These are phyloP conservation scores for Ogataea chonburiensis DNA, from an alignment of 805 yeast species.

Conservation along the genomic window DNA sequence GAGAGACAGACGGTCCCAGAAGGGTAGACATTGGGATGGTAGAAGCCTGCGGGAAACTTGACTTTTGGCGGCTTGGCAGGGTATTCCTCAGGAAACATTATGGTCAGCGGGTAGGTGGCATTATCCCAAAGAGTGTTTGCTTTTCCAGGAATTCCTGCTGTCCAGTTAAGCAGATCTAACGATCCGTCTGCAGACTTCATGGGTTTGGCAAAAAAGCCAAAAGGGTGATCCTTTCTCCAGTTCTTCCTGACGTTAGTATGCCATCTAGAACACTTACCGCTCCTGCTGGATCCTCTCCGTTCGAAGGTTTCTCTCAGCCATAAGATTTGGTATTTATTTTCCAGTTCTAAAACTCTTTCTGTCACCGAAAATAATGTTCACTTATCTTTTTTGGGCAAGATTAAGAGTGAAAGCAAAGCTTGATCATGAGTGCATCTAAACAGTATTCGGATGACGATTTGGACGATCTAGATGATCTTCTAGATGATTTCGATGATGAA, in stretches of 20 bases:
- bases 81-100: constrained; percentile 83
- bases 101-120: constrained; percentile 83
- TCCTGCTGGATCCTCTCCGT: constrained; percentile 88
- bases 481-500: constrained; percentile 82
- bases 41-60: constrained; percentile 82
- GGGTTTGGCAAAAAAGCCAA: constrained; percentile 95
- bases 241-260: constrained; percentile 57
- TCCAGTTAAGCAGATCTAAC: constrained; percentile 83
- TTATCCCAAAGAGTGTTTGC: constrained; percentile 83
- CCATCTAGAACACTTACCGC: constrained; percentile 39
- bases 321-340: constrained; percentile 4
- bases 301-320: constrained; percentile 46
- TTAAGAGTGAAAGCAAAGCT: constrained; percentile 11
- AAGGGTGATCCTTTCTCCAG: constrained; percentile 99
- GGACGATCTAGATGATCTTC: constrained; percentile 76
- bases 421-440: constrained; percentile 9
- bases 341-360: constrained; percentile 7
- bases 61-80: constrained; percentile 98
- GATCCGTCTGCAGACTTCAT: constrained; percentile 75
- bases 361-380: constrained; percentile 8
- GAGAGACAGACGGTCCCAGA: constrained; percentile 95
- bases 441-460: constrained; percentile 50
- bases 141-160: constrained; percentile 95
- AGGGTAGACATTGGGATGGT: constrained; percentile 97
- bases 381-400: constrained; percentile 13